Base-by-base conservation (phyloP, 1,139 yeast genomes). In the Spathaspora sp. region DNA sequence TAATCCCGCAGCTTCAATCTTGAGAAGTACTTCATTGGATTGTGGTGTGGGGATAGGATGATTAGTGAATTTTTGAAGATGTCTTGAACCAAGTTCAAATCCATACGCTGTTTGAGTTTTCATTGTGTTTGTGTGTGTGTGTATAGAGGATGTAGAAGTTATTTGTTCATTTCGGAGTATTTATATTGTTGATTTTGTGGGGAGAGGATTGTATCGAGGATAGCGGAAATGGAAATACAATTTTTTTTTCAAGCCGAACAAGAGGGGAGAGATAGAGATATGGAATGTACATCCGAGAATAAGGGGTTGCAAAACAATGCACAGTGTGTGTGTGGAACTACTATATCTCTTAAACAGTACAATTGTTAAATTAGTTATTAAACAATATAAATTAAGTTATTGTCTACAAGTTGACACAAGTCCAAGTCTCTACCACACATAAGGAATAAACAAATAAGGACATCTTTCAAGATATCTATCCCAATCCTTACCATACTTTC, bases 401-500 rank as follows among this genome's bases (percentile, higher is more conserved):
- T 38, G 3, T 42, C 24, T 9, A 17, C n/a, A 7, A 17, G 4
- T 9, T 13, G n/a, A n/a, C n/a, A n/a, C n/a, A 13, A 20, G 24
- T 53, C 27, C 3, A 7, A 5, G 13, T 27, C 2, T 27, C 13
- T 74, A 89, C 61, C 78, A 86, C 42, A 90, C 83, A 59, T 82
- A 89, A 37, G 99, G 99, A 63, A 93, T 88, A 68, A 89, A 91
- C 63, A 89, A 65, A 69, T 87, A 93, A 36, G 99, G 99, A 65
- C 98, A 93, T 47, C 84, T 86, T 61, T 89, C 82, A 58, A 82
- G 74, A 69, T 91, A 93, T 63, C 80, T 81, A 51, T 81, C 87
- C 98, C 98, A 93, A 67, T 93, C 99, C 44, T 81, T 84, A 42
- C 98, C 98, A 61, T 93, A 93, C 73, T 93, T 93, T 65, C 71